Base-by-base conservation (phyloP, 495 filamentous ascomycete genomes). In the Hypoxylon subgilvum region DNA sequence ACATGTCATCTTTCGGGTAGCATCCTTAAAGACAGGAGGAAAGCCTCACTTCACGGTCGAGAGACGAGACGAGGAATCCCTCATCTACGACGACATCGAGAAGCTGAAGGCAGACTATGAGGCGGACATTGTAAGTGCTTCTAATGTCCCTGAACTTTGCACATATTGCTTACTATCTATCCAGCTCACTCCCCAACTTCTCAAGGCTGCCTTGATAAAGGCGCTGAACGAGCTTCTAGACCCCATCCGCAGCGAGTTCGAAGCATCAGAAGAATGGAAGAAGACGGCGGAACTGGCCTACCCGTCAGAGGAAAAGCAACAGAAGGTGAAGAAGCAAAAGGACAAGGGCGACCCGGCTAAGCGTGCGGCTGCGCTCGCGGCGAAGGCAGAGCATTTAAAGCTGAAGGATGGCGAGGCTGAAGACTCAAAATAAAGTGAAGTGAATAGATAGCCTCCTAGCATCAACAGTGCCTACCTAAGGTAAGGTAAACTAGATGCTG, bases 301-400 rank as follows among this genome's bases (percentile, higher is more conserved):
- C 79, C 92, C 92, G 22, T 79, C 86, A 1, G 81, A 82, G 2
- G 78, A 78, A 27, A 73, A 77, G 16, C 74, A 79, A 53, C 75
- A 82, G 48, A 90, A 91, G 77, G 86, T 89, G 75, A 80, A 86
- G 71, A 92, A 92, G 76, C 79, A 81, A 64, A 92, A 95, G 82
- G 84, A 94, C 61, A 87, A 88, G 75, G 94, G 92, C 3, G 60
- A 63, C 30, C 60, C 60, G 42, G 60, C 60, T 6, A 63, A 63
- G 48, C 52, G 53, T 45, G 60, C 60, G 4, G 60, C 60, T 14
- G 60, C 60, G 19, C 60, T 63, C 16, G 60, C 60, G 19, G 60
- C 60, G 2, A 63, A 58, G 48, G 43, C 53, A 23, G 60, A 58
- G 25, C 60, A 63, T 23, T 30, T 63, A 30, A 63, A 63, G 16